A percentile compares a stretch with the other conserved stretches of the same genome.
phyloP scores from a whole-genome alignment of 306 rosid species.

The Geum urbanum region DNA sequence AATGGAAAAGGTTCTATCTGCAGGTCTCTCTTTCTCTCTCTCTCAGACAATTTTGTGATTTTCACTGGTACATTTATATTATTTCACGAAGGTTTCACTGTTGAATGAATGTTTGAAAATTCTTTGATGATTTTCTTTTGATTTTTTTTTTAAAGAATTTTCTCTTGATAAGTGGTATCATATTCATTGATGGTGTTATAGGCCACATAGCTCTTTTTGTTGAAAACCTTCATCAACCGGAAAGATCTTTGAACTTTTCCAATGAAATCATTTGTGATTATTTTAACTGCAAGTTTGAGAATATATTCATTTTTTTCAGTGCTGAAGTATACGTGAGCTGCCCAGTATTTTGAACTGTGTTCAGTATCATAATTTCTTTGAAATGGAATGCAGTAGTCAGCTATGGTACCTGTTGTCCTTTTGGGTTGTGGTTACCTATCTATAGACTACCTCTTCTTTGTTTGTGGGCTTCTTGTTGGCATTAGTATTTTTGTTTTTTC shows the following conservation, averaged over 20 bases:
- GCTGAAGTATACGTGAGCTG: conserved; percentile 12
- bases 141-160: not conserved
- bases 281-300: not conserved
- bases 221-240: not conserved
- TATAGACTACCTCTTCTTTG: too few species aligned
- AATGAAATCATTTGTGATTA: not conserved
- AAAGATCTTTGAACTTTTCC: not conserved
- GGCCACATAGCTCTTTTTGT: not conserved
- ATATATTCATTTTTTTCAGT: not conserved
- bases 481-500: too few species aligned
- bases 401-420: too few species aligned
- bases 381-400: too few species aligned
- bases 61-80: not conserved
- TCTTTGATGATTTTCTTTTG: not conserved
- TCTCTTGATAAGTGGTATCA: not conserved
- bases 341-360: conserved; percentile 1
- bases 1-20: conserved; percentile 84
- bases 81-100: not conserved
- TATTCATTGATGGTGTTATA: not conserved
- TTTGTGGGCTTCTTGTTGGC: too few species aligned
- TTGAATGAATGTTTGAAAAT: not conserved
- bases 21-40: conserved; percentile 52
- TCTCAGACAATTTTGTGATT: conserved; percentile 6
- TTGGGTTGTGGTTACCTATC: too few species aligned
- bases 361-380: too few species aligned